Evolutionary conservation across 1,139 yeast species (phyloP), one percentile per base, ranked within the genome.

Genomic region (Candida labiduridarum): DNA sequence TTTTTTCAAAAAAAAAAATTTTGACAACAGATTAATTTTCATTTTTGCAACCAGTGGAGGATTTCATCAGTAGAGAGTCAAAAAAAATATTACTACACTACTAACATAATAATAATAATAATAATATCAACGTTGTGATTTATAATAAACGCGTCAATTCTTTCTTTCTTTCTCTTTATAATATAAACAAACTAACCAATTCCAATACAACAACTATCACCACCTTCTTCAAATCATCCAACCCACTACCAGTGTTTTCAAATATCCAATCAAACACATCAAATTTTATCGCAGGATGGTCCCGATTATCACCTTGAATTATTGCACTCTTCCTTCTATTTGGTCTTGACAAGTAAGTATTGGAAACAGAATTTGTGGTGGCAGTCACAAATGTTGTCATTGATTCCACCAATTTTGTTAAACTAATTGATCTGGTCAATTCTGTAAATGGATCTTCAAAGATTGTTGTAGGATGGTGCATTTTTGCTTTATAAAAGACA

Each of bases 231-330:
- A 44, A 18, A 15, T 19, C 14, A 16, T 27, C 16, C 22, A 22
- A 10, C 9, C 12, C 19, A 4, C 19, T 18, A 12, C 35, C n/a
- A 10, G 34, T 25, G 19, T 30, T 44, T 16, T 44, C 46, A 27
- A 44, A 44, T 44, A 44, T 44, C 46, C 46, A 36, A 45, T 48
- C 51, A 22, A 48, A 45, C 12, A 42, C 48, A 38, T 45, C 51
- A 33, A 48, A 45, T 36, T 41, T 45, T 11, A 48, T 19, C 11
- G 46, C 22, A 18, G 16, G 34, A 15, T 45, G 41, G 8, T 11
- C 36, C 8, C 19, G 34, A 15, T 1, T n/a, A 27, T 9, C 34
- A n/a, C 40, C 6, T 7, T 29, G n/a, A 8, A 9, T 7, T 14
- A 25, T 7, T 9, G n/a, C 34, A 16, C 22, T 14, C 30, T 40